Percentiles rank a stretch among this genome's conserved stretches.
These are phyloP conservation scores for Metschnikowia santaceciliae DNA, from an alignment of 805 yeast species.

Conservation along the genomic window DNA sequence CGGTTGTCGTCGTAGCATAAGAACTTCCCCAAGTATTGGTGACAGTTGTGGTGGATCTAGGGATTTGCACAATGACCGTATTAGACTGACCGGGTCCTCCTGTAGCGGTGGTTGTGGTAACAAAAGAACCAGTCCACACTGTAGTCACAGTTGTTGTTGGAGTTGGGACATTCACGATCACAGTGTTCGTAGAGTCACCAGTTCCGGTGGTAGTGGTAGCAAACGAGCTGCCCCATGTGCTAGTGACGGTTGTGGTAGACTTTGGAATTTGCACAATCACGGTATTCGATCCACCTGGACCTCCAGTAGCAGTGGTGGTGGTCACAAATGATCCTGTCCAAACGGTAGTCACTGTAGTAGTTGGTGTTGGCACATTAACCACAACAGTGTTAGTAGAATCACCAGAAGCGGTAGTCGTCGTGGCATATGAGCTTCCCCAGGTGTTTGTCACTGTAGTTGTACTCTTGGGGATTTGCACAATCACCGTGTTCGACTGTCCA, in stretches of 20 bases:
- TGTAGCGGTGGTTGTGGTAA: background rate
- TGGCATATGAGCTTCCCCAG: conserved; percentile 1
- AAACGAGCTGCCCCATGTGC: conserved; percentile 11
- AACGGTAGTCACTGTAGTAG: background rate
- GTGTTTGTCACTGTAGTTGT: background rate
- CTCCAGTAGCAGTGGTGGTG: background rate
- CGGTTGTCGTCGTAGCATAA: too few relatives aligned
- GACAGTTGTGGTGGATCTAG: conserved; percentile 1
- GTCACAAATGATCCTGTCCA: too few relatives aligned
- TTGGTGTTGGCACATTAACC: conserved; percentile 10
- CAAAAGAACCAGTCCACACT: conserved; percentile 5
- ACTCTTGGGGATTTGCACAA: conserved; percentile 7
- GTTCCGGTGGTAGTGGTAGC: conserved; percentile 12
- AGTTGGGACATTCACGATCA: conserved; percentile 13
- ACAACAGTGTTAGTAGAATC: conserved; percentile 18
- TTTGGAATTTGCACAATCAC: conserved; percentile 14
- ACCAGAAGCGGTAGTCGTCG: conserved; percentile 14
- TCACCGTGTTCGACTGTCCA: conserved; percentile 5
- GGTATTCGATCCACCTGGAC: conserved; percentile 2
- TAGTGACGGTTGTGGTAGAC: conserved; percentile 6
- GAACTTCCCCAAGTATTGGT: conserved; percentile 3
- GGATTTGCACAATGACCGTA: conserved; percentile 9
- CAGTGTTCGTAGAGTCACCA: conserved; percentile 18
- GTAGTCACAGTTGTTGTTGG: background rate
- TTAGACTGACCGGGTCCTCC: conserved; percentile 4